phyloP scores from a whole-genome alignment of 2,329 filamentous ascomycete species.

The Pseudogymnoascus sp. region DNA sequence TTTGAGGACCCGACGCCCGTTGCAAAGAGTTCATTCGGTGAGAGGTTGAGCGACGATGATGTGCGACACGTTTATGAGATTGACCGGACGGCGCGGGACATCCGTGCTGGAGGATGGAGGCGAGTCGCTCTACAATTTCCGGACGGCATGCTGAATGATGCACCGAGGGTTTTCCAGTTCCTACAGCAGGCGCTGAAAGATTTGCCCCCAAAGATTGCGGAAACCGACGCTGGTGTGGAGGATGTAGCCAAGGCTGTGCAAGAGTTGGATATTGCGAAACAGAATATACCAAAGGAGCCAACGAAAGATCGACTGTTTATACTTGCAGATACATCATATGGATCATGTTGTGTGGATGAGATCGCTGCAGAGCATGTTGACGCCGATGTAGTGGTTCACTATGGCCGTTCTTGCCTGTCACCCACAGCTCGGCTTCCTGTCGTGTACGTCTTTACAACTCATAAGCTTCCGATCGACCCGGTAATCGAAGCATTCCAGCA shows the following conservation, averaged over 20 bases:
- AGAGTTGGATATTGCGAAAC: slow-evolving; percentile 21
- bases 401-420: slow-evolving; percentile 85
- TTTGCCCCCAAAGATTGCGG: neutral
- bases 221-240: slow-evolving; percentile 10
- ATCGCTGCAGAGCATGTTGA: slow-evolving; percentile 89
- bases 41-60: slow-evolving; percentile 50
- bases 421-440: slow-evolving; percentile 83
- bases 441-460: slow-evolving; percentile 81
- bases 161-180: slow-evolving; percentile 67
- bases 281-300: slow-evolving; percentile 18
- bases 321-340: slow-evolving; percentile 91
- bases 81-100: slow-evolving; percentile 67
- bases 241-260: slow-evolving; percentile 16
- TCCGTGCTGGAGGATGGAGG: slow-evolving; percentile 63
- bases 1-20: slow-evolving; percentile 43
- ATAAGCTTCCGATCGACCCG: slow-evolving; percentile 55
- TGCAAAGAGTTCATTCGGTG: neutral
- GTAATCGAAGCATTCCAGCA: slow-evolving; percentile 53
- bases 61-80: slow-evolving; percentile 78
- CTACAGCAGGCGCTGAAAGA: slow-evolving; percentile 46
- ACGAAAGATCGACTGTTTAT: slow-evolving; percentile 58
- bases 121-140: slow-evolving; percentile 92
- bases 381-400: slow-evolving; percentile 89
- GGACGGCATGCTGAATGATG: slow-evolving; percentile 84
- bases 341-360: slow-evolving; percentile 94